A percentile compares a stretch with the other conserved stretches of the same genome.
Conservation (phyloP, 2,329 filamentous ascomycete species). For the Hysterium pulicare region DNA sequence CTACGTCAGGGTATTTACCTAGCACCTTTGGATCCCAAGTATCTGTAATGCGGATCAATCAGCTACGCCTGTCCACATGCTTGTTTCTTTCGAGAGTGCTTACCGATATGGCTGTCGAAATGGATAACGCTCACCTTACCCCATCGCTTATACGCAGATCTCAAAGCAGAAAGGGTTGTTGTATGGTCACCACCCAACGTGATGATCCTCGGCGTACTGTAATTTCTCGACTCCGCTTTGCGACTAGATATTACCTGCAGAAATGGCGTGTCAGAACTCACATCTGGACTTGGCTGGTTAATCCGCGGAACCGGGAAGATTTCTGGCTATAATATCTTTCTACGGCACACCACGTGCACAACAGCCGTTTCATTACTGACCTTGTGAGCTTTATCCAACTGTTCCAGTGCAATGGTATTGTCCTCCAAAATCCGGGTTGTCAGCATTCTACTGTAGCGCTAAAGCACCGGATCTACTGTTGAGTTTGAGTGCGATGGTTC, state of each 20-base stretch:
- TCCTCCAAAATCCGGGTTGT: constrained; percentile 32
- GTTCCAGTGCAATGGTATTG: constrained; percentile 54
- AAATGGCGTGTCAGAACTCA: background rate
- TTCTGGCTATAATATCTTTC: too few species aligned
- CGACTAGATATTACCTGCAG: constrained; percentile 49
- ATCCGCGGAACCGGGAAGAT: too few species aligned
- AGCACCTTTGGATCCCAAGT: constrained; percentile 56
- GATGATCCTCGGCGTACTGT: constrained; percentile 49
- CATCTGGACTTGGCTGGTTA: background rate
- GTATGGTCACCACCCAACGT: constrained; percentile 56
- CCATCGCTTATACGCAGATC: constrained; percentile 51
- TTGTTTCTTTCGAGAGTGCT: constrained; percentile 5
- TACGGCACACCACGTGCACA: background rate
- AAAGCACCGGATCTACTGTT: background rate
- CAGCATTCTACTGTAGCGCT: background rate
- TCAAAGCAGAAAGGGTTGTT: constrained; percentile 51
- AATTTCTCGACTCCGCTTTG: constrained; percentile 44
- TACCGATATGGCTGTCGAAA: constrained; percentile 53
- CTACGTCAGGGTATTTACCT: constrained; percentile 33
- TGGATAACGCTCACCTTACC: constrained; percentile 56
- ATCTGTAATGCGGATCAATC: constrained; percentile 33
- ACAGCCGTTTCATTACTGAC: constrained; percentile 22
- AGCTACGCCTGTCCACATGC: background rate
- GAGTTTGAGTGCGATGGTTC: too few species aligned
- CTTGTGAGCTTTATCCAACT: constrained; percentile 52